A percentile compares a stretch with the other conserved stretches of the same genome.
These are phyloP conservation scores for Rhizopus microsporus DNA, from an alignment of 371 early-diverging fungal genomes.

Conservation along the genomic window DNA sequence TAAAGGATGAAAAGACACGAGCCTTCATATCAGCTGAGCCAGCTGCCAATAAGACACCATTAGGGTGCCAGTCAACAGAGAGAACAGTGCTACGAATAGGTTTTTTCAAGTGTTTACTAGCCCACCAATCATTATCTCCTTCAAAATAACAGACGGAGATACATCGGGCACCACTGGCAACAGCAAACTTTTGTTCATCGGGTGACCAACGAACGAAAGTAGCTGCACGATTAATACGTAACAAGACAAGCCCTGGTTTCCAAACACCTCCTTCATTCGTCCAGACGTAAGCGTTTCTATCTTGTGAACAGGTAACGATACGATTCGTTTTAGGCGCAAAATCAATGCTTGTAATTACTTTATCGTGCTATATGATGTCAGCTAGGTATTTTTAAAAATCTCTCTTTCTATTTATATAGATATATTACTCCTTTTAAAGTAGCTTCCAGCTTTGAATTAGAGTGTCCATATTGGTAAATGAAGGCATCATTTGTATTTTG, in stretches of 20 bases:
- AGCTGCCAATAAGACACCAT: constrained; percentile 91
- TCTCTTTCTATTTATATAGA: background rate
- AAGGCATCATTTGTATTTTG: constrained; percentile 89
- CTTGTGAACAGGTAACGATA: constrained; percentile 96
- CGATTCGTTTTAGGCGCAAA: constrained; percentile 96
- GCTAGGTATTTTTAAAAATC: background rate
- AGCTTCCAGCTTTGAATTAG: constrained; percentile 65
- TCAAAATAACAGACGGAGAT: constrained; percentile 96
- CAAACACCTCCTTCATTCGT: constrained; percentile 74
- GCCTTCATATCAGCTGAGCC: constrained; percentile 96
- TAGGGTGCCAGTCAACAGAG: constrained; percentile 95
- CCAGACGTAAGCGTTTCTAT: constrained; percentile 99
- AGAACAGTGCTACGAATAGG: constrained; percentile 91
- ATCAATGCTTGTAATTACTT: constrained; percentile 93
- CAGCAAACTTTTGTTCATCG: constrained; percentile 96
- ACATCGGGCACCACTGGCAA: constrained; percentile 88
- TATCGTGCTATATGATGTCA: constrained; percentile 76
- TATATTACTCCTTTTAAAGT: constrained; percentile 73
- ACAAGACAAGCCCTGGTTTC: constrained; percentile 92
- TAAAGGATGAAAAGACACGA: constrained; percentile 93
- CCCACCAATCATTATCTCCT: constrained; percentile 97
- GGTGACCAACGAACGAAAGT: constrained; percentile 97
- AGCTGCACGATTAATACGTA: constrained; percentile 96
- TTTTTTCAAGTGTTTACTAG: constrained; percentile 92
- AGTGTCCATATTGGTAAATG: constrained; percentile 72